Evolutionary conservation across 805 yeast species (phyloP).

Genomic region (Wickerhamomyces strasburgensis): DNA sequence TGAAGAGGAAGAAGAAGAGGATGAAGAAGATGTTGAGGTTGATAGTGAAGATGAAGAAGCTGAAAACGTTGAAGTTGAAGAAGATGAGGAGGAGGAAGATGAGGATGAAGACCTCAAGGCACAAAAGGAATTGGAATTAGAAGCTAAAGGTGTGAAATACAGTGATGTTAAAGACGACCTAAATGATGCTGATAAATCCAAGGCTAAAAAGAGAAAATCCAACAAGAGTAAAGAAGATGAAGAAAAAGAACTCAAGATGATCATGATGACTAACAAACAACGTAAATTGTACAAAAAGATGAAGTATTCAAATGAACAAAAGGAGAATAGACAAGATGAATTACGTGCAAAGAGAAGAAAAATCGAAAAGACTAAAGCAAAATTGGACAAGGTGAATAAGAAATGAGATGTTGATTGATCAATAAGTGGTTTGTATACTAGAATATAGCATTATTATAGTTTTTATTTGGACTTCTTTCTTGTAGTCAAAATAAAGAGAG

Average conservation of each 20-base stretch:
- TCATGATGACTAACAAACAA: constrained; percentile 97
- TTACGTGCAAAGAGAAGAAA: constrained; percentile 66
- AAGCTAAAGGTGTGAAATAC: constrained; percentile 80
- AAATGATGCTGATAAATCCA: constrained; percentile 32
- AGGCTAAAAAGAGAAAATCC: constrained; percentile 33
- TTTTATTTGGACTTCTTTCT: no score
- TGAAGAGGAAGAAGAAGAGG: constrained; percentile 42
- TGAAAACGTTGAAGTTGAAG: constrained; percentile 46
- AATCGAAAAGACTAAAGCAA: constrained; percentile 46
- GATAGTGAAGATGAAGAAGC: constrained; percentile 53
- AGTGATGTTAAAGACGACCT: constrained; percentile 40
- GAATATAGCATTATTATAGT: no score
- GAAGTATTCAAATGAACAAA: constrained; percentile 85
- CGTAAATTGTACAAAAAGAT: constrained; percentile 90
- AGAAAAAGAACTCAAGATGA: constrained; percentile 88
- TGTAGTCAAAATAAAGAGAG: no score
- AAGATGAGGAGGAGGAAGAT: constrained; percentile 40
- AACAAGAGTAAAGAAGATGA: constrained; percentile 47
- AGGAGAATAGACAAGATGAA: constrained; percentile 68
- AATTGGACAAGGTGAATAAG: constrained; percentile 14
- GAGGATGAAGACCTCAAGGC: constrained; percentile 54
- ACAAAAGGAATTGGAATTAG: constrained; percentile 83
- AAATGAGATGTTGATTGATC: no score
- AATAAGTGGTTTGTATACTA: no score
- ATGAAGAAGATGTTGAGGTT: constrained; percentile 44